Conservation (phyloP, 257 asterid species). For the Nicotiana otophora region DNA sequence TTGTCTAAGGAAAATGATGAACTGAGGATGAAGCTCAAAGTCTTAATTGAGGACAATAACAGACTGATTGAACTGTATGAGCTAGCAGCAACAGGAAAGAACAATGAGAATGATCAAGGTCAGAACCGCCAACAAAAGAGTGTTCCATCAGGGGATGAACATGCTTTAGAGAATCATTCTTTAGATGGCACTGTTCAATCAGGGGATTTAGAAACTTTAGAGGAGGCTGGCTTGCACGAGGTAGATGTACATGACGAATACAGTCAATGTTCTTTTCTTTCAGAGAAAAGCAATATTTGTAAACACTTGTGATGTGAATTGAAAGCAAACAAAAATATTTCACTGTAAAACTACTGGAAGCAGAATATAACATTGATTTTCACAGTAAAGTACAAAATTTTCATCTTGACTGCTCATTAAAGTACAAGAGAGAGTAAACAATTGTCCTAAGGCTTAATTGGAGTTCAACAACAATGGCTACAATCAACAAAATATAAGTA, state of each 20-base stretch:
- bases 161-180: constrained; percentile 16
- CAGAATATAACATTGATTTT: too few relatives aligned
- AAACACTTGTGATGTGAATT: background rate
- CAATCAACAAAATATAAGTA: too few relatives aligned
- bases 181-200: constrained; percentile 16
- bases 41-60: constrained; percentile 78
- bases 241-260: constrained; percentile 38
- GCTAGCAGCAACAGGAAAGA: constrained; percentile 51
- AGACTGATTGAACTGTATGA: constrained; percentile 84
- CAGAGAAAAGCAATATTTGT: constrained; percentile 14
- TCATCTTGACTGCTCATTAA: too few relatives aligned
- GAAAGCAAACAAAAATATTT: background rate
- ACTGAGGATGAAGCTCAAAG: constrained; percentile 73
- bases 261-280: background rate
- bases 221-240: constrained; percentile 37
- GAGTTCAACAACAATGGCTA: too few relatives aligned
- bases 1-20: constrained; percentile 91
- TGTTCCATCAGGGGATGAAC: constrained; percentile 25
- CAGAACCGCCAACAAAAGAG: constrained; percentile 13
- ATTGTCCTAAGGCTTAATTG: background rate
- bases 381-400: too few relatives aligned
- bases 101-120: constrained; percentile 18
- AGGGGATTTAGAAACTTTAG: constrained; percentile 18
- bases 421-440: background rate
- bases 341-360: too few relatives aligned